phyloP scores from a whole-genome alignment of 169 alveolate genomes.

The Plasmodium adleri region DNA sequence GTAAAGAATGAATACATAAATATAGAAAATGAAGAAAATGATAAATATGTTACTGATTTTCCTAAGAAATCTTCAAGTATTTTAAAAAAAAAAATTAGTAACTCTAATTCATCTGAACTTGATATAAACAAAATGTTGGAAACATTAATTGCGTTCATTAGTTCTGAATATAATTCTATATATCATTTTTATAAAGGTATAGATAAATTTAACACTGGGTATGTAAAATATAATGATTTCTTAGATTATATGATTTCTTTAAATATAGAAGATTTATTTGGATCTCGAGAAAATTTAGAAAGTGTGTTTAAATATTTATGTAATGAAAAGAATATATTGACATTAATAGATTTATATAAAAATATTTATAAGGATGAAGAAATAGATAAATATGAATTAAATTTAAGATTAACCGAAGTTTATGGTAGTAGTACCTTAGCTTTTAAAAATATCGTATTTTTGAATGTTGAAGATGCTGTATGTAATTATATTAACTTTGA shows the following conservation, averaged over 20 bases:
- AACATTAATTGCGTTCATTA: conserved; percentile 24
- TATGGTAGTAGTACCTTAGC: conserved; percentile 51
- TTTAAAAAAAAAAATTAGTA: conserved; percentile 46
- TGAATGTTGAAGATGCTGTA: conserved; percentile 9
- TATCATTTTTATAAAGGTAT: conserved; percentile 73
- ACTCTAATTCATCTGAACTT: conserved; percentile 28
- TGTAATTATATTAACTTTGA: conserved; percentile 36
- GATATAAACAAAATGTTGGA: conserved; percentile 27
- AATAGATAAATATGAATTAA: conserved; percentile 53
- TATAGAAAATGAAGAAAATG: neutral
- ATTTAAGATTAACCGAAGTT: conserved; percentile 48
- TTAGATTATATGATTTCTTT: conserved; percentile 17
- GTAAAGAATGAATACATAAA: too few relatives aligned
- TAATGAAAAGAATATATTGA: conserved; percentile 46
- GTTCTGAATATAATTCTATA: conserved; percentile 56
- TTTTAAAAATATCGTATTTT: conserved; percentile 32
- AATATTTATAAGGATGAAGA: conserved; percentile 30
- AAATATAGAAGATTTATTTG: conserved; percentile 53
- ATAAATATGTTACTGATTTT: neutral
- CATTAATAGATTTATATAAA: conserved; percentile 56
- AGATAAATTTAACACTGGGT: conserved; percentile 74
- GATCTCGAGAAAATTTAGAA: conserved; percentile 42
- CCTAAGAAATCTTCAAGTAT: conserved; percentile 58
- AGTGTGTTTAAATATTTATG: conserved; percentile 54
- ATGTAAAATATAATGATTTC: conserved; percentile 65